These are phyloP conservation scores for Pleurotus tuoliensis DNA, from an alignment of 768 basidiomycete species.

Conservation along the genomic window DNA sequence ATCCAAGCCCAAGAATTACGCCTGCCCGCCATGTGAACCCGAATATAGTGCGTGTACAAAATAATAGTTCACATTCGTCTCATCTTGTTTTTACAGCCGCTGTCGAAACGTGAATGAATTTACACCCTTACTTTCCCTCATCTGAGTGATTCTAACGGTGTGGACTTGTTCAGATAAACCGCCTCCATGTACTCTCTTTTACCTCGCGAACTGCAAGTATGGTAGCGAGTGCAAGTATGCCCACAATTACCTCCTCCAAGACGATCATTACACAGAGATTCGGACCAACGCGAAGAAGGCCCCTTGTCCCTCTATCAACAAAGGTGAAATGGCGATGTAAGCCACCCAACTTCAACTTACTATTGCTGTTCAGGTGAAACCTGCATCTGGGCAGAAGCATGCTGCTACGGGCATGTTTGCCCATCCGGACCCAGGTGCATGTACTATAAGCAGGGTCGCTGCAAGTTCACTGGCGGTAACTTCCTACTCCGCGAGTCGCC, in stretches of 20 bases:
- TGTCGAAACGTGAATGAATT: slow-evolving; percentile 55
- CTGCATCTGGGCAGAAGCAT: slow-evolving; percentile 58
- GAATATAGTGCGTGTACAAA: slow-evolving; percentile 35
- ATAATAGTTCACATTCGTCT: slow-evolving; percentile 14
- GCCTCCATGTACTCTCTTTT: slow-evolving; percentile 65
- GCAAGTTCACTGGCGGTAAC: slow-evolving; percentile 61
- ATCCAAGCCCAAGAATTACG: slow-evolving; percentile 19
- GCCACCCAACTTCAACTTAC: slow-evolving; percentile 11
- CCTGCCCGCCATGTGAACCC: slow-evolving; percentile 44
- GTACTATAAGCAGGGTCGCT: slow-evolving; percentile 50
- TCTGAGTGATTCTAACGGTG: slow-evolving; percentile 14
- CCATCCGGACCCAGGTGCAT: slow-evolving; percentile 38
- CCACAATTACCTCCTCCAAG: slow-evolving; percentile 56
- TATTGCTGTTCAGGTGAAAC: slow-evolving; percentile 36
- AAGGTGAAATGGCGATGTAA: slow-evolving; percentile 31
- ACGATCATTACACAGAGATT: slow-evolving; percentile 51
- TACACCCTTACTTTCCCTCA: neutral
- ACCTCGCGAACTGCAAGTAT: slow-evolving; percentile 57
- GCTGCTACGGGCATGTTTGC: slow-evolving; percentile 54
- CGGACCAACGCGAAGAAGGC: slow-evolving; percentile 55
- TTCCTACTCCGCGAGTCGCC: slow-evolving; percentile 11
- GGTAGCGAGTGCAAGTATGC: slow-evolving; percentile 56
- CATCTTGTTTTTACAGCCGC: slow-evolving; percentile 32
- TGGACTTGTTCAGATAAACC: slow-evolving; percentile 44
- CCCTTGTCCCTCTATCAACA: slow-evolving; percentile 57